Evolutionary conservation across 2,329 filamentous ascomycete species (phyloP).

Genomic region (Neofusicoccum kwambonambiense): DNA sequence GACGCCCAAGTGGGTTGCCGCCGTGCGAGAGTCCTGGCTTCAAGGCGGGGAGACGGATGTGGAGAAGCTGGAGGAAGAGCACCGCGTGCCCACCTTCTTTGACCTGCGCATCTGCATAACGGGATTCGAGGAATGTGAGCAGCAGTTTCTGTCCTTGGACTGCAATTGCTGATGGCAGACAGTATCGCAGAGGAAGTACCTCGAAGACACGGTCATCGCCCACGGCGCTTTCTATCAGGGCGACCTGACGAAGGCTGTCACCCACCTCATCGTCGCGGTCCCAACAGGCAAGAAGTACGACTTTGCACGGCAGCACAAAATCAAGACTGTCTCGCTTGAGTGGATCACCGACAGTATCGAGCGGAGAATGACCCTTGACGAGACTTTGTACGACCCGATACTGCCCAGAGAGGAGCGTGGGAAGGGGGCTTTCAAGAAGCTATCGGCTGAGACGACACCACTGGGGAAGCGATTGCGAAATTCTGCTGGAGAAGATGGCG

Average conservation of each 20-base stretch:
- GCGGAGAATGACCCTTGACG: conserved; percentile 87
- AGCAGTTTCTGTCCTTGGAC: not conserved
- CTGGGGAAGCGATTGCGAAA: conserved; percentile 35
- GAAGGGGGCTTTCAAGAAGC: conserved; percentile 66
- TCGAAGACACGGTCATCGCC: conserved; percentile 64
- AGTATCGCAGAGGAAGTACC: conserved; percentile 66
- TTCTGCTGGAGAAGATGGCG: conserved; percentile 34
- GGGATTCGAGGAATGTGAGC: conserved; percentile 64
- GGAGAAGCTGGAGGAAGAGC: conserved; percentile 63
- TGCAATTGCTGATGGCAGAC: conserved; percentile 28
- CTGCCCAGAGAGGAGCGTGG: conserved; percentile 71
- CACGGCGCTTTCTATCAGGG: conserved; percentile 84
- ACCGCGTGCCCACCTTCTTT: conserved; percentile 64
- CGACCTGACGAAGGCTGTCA: conserved; percentile 81
- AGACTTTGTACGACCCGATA: conserved; percentile 76
- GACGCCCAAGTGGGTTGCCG: conserved; percentile 79
- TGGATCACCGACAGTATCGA: conserved; percentile 84
- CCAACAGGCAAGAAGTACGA: conserved; percentile 87
- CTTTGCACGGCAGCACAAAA: conserved; percentile 78
- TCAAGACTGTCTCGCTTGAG: conserved; percentile 74
- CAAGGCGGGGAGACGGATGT: conserved; percentile 74
- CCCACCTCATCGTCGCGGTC: conserved; percentile 78
- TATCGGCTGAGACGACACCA: conserved; percentile 37
- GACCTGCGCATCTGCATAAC: conserved; percentile 66
- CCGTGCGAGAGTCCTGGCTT: conserved; percentile 77